Conservation (phyloP, 148 eudicot species). For the Polygonum maritimum region DNA sequence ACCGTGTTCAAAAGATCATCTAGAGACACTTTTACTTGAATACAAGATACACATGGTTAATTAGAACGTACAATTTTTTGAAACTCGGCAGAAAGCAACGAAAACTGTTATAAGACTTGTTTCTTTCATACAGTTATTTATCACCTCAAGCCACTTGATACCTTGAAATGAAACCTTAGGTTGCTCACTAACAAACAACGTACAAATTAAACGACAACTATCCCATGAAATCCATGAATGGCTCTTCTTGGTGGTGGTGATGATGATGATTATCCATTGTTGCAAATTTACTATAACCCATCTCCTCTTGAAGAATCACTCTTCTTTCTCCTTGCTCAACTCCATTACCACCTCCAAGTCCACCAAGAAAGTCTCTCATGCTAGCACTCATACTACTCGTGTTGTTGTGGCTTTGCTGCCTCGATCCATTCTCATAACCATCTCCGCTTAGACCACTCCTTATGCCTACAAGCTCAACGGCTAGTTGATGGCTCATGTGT, state of each 20-base stretch:
- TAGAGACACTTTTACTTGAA: neutral
- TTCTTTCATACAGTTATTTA: neutral
- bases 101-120: neutral
- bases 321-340: neutral
- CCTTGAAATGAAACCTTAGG: neutral
- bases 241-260: neutral
- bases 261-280: neutral
- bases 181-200: neutral
- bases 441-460: neutral
- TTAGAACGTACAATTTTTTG: neutral
- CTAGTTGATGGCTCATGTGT: conserved; percentile 2
- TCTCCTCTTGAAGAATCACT: neutral
- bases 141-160: neutral
- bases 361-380: conserved; percentile 8
- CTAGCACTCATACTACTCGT: neutral
- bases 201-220: neutral
- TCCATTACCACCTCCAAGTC: neutral
- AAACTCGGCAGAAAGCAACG: neutral
- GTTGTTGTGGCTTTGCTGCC: conserved; percentile 11
- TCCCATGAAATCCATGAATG: conserved; percentile 9
- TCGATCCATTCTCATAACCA: conserved; percentile 2
- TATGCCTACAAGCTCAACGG: neutral
- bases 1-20: neutral
- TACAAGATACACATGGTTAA: neutral
- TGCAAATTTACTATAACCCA: neutral